phyloP scores from a whole-genome alignment of 257 asterid genomes.

The Solanum ossicruentum region DNA sequence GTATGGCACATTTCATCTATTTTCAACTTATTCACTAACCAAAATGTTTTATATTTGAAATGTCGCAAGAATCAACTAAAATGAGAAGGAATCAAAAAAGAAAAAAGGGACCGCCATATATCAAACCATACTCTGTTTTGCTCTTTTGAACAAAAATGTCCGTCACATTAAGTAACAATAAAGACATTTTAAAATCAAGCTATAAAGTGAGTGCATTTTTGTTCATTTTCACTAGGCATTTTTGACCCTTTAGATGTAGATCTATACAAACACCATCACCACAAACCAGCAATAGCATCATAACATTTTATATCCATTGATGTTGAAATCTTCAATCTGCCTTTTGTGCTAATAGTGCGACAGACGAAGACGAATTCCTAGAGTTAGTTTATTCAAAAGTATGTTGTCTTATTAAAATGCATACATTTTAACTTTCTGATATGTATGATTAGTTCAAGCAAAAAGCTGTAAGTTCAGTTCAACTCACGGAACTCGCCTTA shows the following conservation, averaged over 20 bases:
- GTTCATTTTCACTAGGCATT: not conserved
- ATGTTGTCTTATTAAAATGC: not conserved
- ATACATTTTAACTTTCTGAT: not conserved
- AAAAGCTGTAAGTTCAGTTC: not conserved
- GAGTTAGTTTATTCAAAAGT: not conserved
- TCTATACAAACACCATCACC: not conserved
- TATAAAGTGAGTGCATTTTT: not conserved
- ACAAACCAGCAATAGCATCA: not conserved
- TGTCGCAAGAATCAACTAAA: not conserved
- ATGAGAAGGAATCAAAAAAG: not conserved
- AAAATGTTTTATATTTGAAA: not conserved
- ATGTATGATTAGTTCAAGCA: not conserved
- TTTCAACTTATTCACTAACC: not conserved
- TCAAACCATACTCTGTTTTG: not conserved
- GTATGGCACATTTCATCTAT: not conserved
- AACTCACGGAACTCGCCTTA: not conserved
- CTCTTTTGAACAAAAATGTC: not conserved
- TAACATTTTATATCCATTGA: not conserved
- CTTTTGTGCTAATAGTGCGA: not conserved
- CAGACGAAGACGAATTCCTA: not conserved
- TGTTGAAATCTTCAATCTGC: not conserved
- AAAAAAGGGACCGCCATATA: not conserved
- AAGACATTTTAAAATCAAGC: accelerated
- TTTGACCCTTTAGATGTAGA: not conserved
- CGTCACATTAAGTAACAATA: too few relatives aligned